Evolutionary conservation across 192 early-diverging fungal genomes (phyloP).

Genomic region (Coemansia sp.): DNA sequence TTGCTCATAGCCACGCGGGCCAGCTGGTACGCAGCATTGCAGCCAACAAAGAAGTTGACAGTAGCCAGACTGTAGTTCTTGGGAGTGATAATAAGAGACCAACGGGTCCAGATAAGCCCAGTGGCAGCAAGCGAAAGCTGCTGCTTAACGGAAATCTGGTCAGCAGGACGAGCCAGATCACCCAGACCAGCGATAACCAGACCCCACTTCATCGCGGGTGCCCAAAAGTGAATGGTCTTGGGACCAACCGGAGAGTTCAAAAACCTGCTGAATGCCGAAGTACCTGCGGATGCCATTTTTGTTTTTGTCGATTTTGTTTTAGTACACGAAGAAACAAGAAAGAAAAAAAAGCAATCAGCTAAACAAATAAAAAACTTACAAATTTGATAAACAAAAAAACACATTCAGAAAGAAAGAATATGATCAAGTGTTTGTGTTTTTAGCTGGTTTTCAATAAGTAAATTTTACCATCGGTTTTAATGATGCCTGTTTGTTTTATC

Average conservation of each 20-base stretch:
- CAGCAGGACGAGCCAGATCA: constrained; percentile 85
- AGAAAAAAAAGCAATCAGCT: neutral
- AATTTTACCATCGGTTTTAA: neutral
- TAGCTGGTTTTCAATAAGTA: too few relatives aligned
- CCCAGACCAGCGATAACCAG: constrained; percentile 91
- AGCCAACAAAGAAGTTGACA: constrained; percentile 93
- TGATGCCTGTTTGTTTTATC: too few relatives aligned
- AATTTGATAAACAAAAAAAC: too few relatives aligned
- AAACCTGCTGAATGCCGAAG: constrained; percentile 70
- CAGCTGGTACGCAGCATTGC: constrained; percentile 85
- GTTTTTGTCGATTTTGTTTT: neutral
- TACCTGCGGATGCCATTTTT: constrained; percentile 34
- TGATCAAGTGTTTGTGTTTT: too few relatives aligned
- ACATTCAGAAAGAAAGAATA: too few relatives aligned
- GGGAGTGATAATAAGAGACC: constrained; percentile 90
- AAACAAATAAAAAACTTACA: too few relatives aligned
- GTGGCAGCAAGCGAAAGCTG: constrained; percentile 87
- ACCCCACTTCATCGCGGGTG: constrained; percentile 73
- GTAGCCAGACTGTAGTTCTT: constrained; percentile 86
- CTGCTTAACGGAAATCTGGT: constrained; percentile 85
- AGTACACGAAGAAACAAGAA: neutral
- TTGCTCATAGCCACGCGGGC: constrained; percentile 62
- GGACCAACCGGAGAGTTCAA: constrained; percentile 80
- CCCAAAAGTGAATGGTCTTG: constrained; percentile 99
- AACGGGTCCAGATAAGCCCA: constrained; percentile 97